phyloP scores from a whole-genome alignment of 352 stramenopile genomes.

The Globisporangium irregulare region DNA sequence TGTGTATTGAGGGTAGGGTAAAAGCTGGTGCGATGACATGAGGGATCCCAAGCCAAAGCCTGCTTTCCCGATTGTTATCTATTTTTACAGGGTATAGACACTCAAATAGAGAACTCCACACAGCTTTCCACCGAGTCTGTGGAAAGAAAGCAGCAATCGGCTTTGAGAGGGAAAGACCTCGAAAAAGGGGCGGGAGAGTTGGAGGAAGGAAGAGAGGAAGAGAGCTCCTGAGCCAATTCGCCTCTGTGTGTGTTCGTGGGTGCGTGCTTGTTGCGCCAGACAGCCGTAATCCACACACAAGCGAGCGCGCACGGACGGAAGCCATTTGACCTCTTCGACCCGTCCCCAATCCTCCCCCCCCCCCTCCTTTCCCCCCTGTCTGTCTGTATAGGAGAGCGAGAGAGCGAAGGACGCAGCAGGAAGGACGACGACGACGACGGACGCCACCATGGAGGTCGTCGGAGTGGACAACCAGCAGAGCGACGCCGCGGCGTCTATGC shows the following conservation, averaged over 20 bases:
- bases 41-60: too few relatives aligned
- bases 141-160: too few relatives aligned
- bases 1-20: too few relatives aligned
- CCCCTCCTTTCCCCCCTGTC: background rate
- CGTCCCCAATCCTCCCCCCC: background rate
- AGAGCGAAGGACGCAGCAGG: background rate
- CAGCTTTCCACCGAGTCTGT: too few relatives aligned
- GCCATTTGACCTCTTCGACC: slow-evolving; percentile 2
- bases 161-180: too few relatives aligned
- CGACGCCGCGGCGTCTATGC: background rate
- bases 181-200: too few relatives aligned
- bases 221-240: background rate
- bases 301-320: background rate
- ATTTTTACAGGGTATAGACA: too few relatives aligned
- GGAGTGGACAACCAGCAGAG: slow-evolving; percentile 19
- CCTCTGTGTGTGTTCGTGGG: background rate
- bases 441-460: slow-evolving; percentile 9
- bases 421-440: background rate
- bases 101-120: too few relatives aligned
- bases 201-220: background rate
- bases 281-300: slow-evolving; percentile 4
- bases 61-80: too few relatives aligned
- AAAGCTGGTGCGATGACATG: too few relatives aligned
- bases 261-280: background rate
- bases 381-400: background rate